Percentiles rank a stretch among this genome's conserved stretches.
These are phyloP conservation scores for Tothia fuscella DNA, from an alignment of 2,329 filamentous ascomycete genomes.

Conservation along the genomic window DNA sequence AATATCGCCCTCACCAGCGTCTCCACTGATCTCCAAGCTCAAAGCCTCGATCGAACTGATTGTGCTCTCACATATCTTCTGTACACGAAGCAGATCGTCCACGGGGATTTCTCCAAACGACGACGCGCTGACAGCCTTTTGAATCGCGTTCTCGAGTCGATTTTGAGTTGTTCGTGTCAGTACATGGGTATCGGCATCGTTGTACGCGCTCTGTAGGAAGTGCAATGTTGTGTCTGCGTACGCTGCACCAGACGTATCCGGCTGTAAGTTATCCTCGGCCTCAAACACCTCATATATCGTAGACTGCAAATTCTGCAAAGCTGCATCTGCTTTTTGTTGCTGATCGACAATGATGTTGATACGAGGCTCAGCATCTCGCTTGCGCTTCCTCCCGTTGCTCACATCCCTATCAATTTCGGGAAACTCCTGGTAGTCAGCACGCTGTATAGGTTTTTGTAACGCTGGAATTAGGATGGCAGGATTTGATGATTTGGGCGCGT, in stretches of 20 bases:
- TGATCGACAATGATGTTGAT: slow-evolving; percentile 60
- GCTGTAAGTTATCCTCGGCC: slow-evolving; percentile 58
- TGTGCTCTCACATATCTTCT: slow-evolving; percentile 67
- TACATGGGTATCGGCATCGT: slow-evolving; percentile 49
- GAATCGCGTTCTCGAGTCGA: slow-evolving; percentile 60
- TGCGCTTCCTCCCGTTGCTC: slow-evolving; percentile 30
- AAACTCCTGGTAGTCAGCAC: slow-evolving; percentile 20
- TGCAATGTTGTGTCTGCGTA: slow-evolving; percentile 39
- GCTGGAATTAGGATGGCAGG: slow-evolving; percentile 1
- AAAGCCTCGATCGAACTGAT: slow-evolving; percentile 55
- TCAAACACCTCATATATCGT: slow-evolving; percentile 63
- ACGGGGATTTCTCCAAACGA: slow-evolving; percentile 61
- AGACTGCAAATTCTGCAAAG: slow-evolving; percentile 56
- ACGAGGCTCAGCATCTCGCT: slow-evolving; percentile 38
- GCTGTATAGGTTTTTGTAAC: slow-evolving; percentile 13
- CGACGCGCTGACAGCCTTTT: slow-evolving; percentile 57
- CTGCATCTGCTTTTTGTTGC: slow-evolving; percentile 65
- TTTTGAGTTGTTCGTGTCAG: slow-evolving; percentile 57
- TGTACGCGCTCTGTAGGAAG: slow-evolving; percentile 36
- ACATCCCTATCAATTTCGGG: slow-evolving; percentile 11
- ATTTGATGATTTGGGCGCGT: too few relatives aligned
- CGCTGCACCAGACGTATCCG: slow-evolving; percentile 34
- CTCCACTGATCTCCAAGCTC: slow-evolving; percentile 57
- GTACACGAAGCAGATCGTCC: slow-evolving; percentile 61
- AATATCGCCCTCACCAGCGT: slow-evolving; percentile 55